Conservation (phyloP, 148 eudicot species). For the Limonium bicolor region DNA sequence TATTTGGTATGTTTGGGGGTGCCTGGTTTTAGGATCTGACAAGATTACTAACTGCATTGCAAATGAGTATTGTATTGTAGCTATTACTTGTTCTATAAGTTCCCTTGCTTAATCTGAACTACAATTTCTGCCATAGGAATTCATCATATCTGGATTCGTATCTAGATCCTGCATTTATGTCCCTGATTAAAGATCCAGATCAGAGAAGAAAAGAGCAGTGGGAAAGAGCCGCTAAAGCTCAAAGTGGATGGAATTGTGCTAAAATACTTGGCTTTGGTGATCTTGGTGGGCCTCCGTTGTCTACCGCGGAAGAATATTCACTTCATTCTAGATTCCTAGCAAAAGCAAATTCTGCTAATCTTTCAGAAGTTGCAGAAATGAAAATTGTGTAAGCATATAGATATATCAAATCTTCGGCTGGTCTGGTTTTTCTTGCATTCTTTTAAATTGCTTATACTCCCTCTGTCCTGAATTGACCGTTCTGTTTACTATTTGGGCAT, state of each 20-base stretch:
- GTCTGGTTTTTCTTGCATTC: background rate
- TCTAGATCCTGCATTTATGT: conserved; percentile 98
- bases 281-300: conserved; percentile 70
- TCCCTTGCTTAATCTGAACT: background rate
- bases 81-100: too few relatives aligned
- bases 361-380: conserved; percentile 93
- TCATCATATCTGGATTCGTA: conserved; percentile 77
- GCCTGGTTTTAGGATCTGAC: too few relatives aligned
- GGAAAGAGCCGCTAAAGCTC: conserved; percentile 90
- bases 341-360: conserved; percentile 87
- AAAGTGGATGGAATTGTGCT: conserved; percentile 52
- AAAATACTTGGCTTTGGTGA: conserved; percentile 89
- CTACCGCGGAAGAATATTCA: conserved; percentile 95
- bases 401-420: background rate
- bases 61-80: too few relatives aligned
- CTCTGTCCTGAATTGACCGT: too few relatives aligned
- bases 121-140: conserved; percentile 31
- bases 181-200: conserved; percentile 92
- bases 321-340: conserved; percentile 93
- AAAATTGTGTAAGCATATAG: conserved; percentile 71
- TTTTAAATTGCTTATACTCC: too few relatives aligned
- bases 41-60: too few relatives aligned
- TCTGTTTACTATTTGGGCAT: too few relatives aligned
- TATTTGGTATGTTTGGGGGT: background rate
- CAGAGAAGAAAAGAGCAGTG: conserved; percentile 82